Conservation (phyloP, 129 eudicot genomes). For the Flaveria brownii region DNA sequence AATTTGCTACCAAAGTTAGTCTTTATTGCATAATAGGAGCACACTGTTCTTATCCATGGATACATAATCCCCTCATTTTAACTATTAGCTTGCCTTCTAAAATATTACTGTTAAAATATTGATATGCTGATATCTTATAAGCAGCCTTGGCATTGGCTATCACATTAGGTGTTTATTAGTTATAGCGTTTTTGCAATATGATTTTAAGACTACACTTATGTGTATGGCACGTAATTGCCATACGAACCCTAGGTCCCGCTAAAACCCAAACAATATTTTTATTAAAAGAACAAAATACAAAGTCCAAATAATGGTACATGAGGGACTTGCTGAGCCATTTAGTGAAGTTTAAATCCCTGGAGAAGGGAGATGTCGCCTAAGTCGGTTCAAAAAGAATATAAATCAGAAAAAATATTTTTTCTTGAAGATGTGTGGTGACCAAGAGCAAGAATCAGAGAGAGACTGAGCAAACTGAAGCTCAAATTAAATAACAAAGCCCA, state of each 20-base stretch:
- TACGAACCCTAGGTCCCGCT: not conserved
- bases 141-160: not conserved
- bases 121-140: not conserved
- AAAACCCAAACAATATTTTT: too few species aligned
- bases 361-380: too few species aligned
- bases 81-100: not conserved
- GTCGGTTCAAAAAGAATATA: too few species aligned
- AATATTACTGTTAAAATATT: not conserved
- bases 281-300: too few species aligned
- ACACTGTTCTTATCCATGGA: conserved; percentile 14
- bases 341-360: too few species aligned
- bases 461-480: too few species aligned
- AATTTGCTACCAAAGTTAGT: not conserved
- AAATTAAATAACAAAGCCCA: too few species aligned
- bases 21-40: not conserved
- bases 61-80: not conserved
- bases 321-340: too few species aligned
- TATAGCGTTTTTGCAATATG: not conserved
- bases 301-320: too few species aligned
- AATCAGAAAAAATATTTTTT: too few species aligned
- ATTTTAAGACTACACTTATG: not conserved
- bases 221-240: not conserved
- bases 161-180: not conserved
- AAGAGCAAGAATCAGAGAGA: too few species aligned
- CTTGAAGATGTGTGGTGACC: too few species aligned